Percentiles rank a stretch among this genome's conserved stretches.
Conservation (phyloP, 208 protist species). For the Leptomonas pyrrhocoris region DNA sequence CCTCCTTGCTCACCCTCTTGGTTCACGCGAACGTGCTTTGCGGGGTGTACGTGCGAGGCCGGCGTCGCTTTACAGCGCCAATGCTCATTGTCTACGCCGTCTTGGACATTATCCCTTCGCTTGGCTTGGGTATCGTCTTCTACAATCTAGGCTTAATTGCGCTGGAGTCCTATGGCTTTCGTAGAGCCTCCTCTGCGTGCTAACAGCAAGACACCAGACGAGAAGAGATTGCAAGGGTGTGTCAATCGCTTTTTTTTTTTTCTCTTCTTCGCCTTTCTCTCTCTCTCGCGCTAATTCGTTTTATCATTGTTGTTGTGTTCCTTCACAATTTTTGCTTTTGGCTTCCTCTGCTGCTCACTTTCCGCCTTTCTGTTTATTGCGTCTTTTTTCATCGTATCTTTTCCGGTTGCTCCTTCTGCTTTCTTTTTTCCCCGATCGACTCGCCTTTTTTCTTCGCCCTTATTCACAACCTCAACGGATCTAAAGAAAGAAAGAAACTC, state of each 20-base stretch:
- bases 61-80: conserved; percentile 32
- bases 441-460: no score
- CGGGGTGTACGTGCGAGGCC: conserved; percentile 31
- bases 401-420: no score
- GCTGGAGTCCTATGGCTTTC: conserved; percentile 15
- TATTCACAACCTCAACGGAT: no score
- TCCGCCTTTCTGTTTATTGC: no score
- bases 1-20: conserved; percentile 44
- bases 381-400: no score
- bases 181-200: conserved; percentile 6
- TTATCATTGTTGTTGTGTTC: no score
- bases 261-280: no score
- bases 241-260: conserved; percentile 11
- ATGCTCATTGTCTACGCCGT: conserved; percentile 65
- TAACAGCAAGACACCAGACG: neutral
- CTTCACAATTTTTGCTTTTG: neutral
- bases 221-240: neutral
- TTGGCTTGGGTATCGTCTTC: conserved; percentile 42
- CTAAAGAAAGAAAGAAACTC: neutral
- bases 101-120: conserved; percentile 67
- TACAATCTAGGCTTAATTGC: conserved; percentile 35
- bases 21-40: conserved; percentile 51
- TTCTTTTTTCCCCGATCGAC: no score
- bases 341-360: neutral
- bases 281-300: no score